Evolutionary conservation across 805 yeast species (phyloP), one percentile per base, ranked within the genome.

Genomic region (Saturnispora ahearnii): DNA sequence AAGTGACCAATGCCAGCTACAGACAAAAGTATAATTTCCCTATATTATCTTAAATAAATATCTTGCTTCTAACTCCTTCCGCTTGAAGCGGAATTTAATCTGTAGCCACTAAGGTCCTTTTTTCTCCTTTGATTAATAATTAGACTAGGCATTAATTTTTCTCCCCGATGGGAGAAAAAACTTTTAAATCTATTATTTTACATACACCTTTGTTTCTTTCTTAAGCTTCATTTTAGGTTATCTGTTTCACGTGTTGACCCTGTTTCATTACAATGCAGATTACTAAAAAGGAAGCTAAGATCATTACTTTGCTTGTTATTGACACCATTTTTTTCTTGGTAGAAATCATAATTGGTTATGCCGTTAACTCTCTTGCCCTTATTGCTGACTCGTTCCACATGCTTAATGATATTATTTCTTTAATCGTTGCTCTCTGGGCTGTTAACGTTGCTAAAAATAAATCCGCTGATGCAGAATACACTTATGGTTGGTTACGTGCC

Each of bases 401-500:
- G 98, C 73, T 91, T 56, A 91, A 93, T 69, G 99, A 91, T 68
- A 87, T 91, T 49, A 81, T 91, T 52, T 88, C 97, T 1, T 72
- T 91, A 33, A 55, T 90, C 18, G 89, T 91, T 46, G 99, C 99
- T 0, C 71, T 90, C 31, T 91, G 97, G 97, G 99, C 99, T 0
- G 98, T 93, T 21, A 78, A 78, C 54, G 96, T 89, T 11, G 89
- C 96, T 48, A 84, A 84, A 58, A 79, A 79, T 37, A 78, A 81
- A 59, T 79, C 81, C 29, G 93, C 96, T 1, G 93, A 88, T 63
- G 83, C 93, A 3, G 82, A 82, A 51, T 91, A 87, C 69, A 93
- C 98, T 2, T 91, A 93, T 61, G 99, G 99, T 15, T 88, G 97
- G 96, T 95, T 91, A 66, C 76, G 99, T 57, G 98, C 98, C 5